phyloP scores from a whole-genome alignment of 371 early-diverging fungal species.

The Zopfochytrium polystomum region DNA sequence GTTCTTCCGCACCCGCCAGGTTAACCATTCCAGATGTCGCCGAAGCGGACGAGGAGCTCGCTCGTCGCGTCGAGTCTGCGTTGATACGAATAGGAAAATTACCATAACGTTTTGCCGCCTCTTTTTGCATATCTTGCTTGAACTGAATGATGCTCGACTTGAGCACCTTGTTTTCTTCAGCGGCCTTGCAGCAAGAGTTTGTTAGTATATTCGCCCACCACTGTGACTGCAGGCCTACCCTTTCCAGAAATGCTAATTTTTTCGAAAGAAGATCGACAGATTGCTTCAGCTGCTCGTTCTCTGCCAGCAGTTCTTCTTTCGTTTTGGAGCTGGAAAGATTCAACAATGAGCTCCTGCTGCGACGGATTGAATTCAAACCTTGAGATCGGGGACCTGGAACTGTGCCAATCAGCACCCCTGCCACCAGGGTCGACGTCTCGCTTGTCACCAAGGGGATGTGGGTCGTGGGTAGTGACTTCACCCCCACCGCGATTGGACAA shows the following conservation, averaged over 20 bases:
- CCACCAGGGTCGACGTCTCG: no score
- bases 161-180: constrained; percentile 70
- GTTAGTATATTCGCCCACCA: not conserved
- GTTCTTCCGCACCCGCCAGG: not conserved
- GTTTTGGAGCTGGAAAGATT: constrained; percentile 38
- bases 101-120: constrained; percentile 35
- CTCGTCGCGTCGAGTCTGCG: not conserved
- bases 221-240: constrained; percentile 37
- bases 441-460: no score
- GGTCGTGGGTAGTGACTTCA: no score
- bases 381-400: not conserved
- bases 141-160: constrained; percentile 74
- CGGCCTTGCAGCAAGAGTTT: constrained; percentile 43
- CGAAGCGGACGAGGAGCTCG: not conserved
- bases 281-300: constrained; percentile 67
- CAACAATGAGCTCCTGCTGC: not conserved
- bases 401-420: constrained; percentile 5
- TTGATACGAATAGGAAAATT: not conserved
- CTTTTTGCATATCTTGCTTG: constrained; percentile 71
- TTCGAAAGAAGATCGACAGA: constrained; percentile 60
- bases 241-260: constrained; percentile 64
- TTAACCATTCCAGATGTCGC: constrained; percentile 1
- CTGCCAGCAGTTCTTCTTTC: constrained; percentile 60
- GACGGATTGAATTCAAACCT: not conserved
- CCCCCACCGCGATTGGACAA: no score